Evolutionary conservation across 257 asterid genomes (phyloP).

Genomic region (Eustoma russellianum): DNA sequence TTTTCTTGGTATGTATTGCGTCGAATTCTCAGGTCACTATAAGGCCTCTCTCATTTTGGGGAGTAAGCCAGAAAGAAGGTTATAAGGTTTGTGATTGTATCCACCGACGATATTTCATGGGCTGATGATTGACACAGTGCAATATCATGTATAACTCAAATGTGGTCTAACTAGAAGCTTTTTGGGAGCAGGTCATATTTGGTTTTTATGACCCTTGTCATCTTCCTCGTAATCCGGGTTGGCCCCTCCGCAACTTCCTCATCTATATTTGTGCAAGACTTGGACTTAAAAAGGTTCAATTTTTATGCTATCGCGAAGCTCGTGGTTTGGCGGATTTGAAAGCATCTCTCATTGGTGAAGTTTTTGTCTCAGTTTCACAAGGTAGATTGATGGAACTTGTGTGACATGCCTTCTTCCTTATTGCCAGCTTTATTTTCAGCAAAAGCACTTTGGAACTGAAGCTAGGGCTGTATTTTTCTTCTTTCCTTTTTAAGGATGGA

Average conservation of each 20-base stretch:
- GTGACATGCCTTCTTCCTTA: conserved; percentile 9
- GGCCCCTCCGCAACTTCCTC: conserved; percentile 90
- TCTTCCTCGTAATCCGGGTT: conserved; percentile 79
- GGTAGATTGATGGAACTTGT: conserved; percentile 33
- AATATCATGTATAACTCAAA: neutral
- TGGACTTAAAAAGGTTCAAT: conserved; percentile 49
- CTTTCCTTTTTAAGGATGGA: conserved; percentile 33
- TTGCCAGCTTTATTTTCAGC: conserved; percentile 7
- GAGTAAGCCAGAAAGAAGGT: conserved; percentile 46
- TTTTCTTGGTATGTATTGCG: conserved; percentile 64
- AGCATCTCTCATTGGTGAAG: conserved; percentile 82
- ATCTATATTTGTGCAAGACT: conserved; percentile 59
- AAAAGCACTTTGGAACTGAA: too few species aligned
- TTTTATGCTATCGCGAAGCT: conserved; percentile 83
- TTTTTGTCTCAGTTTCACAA: conserved; percentile 46
- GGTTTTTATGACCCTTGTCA: conserved; percentile 92
- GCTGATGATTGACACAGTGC: too few species aligned
- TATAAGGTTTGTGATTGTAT: conserved; percentile 44
- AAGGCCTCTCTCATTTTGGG: conserved; percentile 58
- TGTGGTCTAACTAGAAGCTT: neutral
- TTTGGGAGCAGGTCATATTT: conserved; percentile 50
- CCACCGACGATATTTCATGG: neutral
- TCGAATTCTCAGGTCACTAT: conserved; percentile 46
- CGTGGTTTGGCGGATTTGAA: conserved; percentile 87
- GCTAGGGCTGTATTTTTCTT: too few species aligned